A percentile compares a stretch with the other conserved stretches of the same genome.
phyloP scores from a whole-genome alignment of 345 rosid genomes.

The Eutrema japonicum region DNA sequence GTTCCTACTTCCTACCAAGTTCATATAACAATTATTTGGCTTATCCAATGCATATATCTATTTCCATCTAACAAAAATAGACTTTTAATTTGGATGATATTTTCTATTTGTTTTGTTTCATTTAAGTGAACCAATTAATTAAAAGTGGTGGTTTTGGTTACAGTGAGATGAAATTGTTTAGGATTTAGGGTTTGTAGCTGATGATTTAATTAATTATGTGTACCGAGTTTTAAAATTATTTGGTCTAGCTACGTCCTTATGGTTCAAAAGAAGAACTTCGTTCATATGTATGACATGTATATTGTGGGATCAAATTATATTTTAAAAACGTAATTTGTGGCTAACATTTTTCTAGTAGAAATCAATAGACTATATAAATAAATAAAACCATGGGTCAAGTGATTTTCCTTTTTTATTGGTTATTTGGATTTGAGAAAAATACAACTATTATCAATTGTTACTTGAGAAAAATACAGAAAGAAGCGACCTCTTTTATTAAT shows the following conservation, averaged over 20 bases:
- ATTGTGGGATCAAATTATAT: not conserved
- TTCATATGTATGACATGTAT: slow-evolving; percentile 12
- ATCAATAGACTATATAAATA: not conserved
- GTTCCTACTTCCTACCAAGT: slow-evolving; percentile 31
- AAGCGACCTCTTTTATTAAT: not conserved
- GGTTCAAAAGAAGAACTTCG: not conserved
- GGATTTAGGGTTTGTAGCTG: slow-evolving; percentile 17
- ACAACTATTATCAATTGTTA: not conserved
- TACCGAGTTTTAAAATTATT: not conserved
- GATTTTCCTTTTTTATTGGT: not conserved
- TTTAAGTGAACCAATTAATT: not conserved
- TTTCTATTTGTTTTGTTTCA: not conserved
- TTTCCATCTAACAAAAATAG: not conserved
- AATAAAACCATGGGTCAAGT: not conserved
- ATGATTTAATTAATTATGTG: slow-evolving; percentile 1
- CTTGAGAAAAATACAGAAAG: not conserved
- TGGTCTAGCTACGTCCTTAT: not conserved
- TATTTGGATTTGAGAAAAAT: not conserved
- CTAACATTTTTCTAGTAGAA: not conserved
- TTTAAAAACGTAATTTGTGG: not conserved
- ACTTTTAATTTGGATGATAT: not conserved
- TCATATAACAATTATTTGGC: slow-evolving; percentile 11
- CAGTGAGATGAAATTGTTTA: slow-evolving; percentile 1
- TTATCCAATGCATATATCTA: slow-evolving; percentile 5
- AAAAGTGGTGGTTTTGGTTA: not conserved